Evolutionary conservation across 2,329 filamentous ascomycete species (phyloP).

Genomic region (Arthrocladium fulminans): DNA sequence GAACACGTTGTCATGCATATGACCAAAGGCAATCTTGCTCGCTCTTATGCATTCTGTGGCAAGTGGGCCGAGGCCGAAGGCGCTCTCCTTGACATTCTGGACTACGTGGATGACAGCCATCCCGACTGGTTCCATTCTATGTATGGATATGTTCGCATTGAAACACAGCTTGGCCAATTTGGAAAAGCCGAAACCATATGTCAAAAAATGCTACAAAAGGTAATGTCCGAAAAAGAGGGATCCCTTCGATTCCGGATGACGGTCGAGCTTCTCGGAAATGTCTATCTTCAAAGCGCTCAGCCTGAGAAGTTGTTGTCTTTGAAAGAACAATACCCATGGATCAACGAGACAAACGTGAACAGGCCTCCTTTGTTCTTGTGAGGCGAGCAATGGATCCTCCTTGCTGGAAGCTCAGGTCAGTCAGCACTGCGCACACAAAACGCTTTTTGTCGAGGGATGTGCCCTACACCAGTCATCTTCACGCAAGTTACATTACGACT

Average conservation of each 20-base stretch:
- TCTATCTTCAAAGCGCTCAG: background rate
- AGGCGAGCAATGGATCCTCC: background rate
- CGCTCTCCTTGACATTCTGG: slow-evolving; percentile 11
- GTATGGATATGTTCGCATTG: slow-evolving; percentile 17
- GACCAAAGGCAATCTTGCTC: slow-evolving; percentile 25
- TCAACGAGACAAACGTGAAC: background rate
- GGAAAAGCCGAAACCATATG: background rate
- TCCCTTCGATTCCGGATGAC: background rate
- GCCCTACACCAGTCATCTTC: too few species aligned
- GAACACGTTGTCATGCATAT: slow-evolving; percentile 23
- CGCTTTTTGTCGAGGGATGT: too few species aligned
- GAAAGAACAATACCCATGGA: background rate
- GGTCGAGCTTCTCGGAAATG: background rate
- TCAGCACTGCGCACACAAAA: too few species aligned
- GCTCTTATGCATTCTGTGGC: slow-evolving; percentile 19
- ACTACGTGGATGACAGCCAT: slow-evolving; percentile 13
- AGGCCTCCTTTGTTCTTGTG: background rate
- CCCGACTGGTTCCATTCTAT: slow-evolving; percentile 20
- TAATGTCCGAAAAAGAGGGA: background rate
- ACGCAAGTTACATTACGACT: too few species aligned
- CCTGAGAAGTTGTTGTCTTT: background rate
- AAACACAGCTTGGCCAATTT: background rate
- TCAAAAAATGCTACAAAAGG: background rate
- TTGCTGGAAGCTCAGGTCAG: too few species aligned
- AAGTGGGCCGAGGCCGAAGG: slow-evolving; percentile 19